Conservation (phyloP, 495 filamentous ascomycete genomes). For the Penicillium pulvis region DNA sequence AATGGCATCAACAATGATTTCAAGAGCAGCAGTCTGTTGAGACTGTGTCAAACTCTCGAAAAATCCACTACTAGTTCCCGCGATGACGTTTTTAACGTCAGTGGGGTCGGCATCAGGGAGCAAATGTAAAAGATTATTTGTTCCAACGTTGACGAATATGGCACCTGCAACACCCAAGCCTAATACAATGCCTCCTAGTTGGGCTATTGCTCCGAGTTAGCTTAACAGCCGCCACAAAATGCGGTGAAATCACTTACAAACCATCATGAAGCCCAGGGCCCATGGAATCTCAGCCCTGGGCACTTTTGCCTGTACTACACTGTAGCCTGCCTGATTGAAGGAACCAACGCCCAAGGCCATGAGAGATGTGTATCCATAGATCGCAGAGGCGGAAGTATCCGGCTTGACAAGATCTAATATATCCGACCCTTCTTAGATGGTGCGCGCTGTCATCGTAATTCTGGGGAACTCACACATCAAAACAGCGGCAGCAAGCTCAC, state of each 20-base stretch:
- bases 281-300: neutral
- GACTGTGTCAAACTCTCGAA: neutral
- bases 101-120: neutral
- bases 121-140: neutral
- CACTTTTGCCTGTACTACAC: slow-evolving; percentile 48
- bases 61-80: neutral
- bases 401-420: slow-evolving; percentile 27
- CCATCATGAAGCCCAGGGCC: neutral
- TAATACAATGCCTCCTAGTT: neutral
- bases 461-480: slow-evolving; percentile 2
- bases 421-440: neutral
- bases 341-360: slow-evolving; percentile 54
- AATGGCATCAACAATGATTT: neutral
- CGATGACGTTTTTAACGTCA: neutral
- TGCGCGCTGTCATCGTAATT: neutral
- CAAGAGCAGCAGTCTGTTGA: neutral
- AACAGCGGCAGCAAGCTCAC: slow-evolving; percentile 1
- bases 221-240: neutral
- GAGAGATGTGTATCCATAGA: slow-evolving; percentile 59
- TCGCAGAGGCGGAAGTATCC: slow-evolving; percentile 31
- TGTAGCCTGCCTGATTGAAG: slow-evolving; percentile 52
- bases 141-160: neutral
- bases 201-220: neutral
- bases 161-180: neutral
- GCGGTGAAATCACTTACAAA: neutral